These are phyloP conservation scores for Lolium rigidum DNA, from an alignment of 176 grass and related monocot species.

Conservation along the genomic window DNA sequence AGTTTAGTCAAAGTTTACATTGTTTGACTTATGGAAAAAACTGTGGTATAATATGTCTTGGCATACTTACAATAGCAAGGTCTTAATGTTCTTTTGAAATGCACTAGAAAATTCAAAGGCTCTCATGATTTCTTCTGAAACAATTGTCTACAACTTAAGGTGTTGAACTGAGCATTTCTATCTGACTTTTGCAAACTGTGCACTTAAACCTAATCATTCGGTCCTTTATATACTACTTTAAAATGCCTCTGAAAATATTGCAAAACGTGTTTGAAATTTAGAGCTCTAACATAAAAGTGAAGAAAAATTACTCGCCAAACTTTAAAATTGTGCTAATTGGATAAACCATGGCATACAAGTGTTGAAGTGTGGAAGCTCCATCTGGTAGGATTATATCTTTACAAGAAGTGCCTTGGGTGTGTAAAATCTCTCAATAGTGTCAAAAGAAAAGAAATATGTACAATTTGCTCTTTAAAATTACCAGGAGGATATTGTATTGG, in stretches of 20 bases:
- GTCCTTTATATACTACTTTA: background rate
- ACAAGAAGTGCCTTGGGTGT: conserved; percentile 13
- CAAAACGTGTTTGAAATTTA: conserved; percentile 24
- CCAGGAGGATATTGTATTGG: background rate
- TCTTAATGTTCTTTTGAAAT: conserved; percentile 35
- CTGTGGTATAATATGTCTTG: background rate
- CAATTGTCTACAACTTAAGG: background rate
- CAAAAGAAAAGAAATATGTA: conserved; percentile 26
- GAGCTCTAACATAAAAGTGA: background rate
- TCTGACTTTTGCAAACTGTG: background rate
- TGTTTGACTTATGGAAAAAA: too few relatives aligned
- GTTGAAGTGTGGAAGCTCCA: background rate
- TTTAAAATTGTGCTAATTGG: background rate
- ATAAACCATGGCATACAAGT: conserved; percentile 17
- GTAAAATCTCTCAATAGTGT: conserved; percentile 16
- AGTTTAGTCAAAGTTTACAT: too few relatives aligned
- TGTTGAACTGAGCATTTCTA: conserved; percentile 1
- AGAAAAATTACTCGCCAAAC: background rate
- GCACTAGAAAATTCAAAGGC: background rate
- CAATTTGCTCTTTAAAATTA: background rate
- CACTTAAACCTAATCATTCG: background rate
- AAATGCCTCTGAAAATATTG: background rate
- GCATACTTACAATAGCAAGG: background rate
- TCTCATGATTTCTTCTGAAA: background rate
- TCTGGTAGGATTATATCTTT: conserved; percentile 10